Base-by-base conservation (phyloP, 768 basidiomycete species). In the Termitomyces heimii region DNA sequence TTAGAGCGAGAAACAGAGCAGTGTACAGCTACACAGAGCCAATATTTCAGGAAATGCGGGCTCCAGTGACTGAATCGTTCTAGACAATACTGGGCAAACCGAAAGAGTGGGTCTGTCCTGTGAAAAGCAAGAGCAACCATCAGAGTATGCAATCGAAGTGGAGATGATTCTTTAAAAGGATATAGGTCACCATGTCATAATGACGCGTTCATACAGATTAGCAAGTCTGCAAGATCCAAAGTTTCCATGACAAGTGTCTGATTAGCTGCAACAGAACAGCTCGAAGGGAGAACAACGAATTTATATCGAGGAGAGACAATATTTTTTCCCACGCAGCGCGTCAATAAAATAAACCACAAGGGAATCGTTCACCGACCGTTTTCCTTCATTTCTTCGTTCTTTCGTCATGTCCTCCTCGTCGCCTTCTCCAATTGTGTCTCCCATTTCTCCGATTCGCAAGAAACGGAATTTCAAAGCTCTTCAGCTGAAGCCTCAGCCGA, bases 391-490 rank as follows among this genome's bases (percentile, higher is more conserved):
- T 37, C 37, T 53, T 53, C 37, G 9, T 13, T 53, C 40, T 35
- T 40, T 55, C 52, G 43, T 48, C 43, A 56, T 58, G 53, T 53
- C 58, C 35, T 56, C 32, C 35, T 48, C 58, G 29, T 58, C 60
- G 54, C 52, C 60, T 26, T 50, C 62, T 32, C 26, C 51, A 45
- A n/a, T 57, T 5, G 1, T 62, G 29, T 62, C 64, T 18, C 56
- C 64, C 18, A 16, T 60, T 14, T 63, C 65, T 18, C 84, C 87
- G 54, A 82, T 92, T 60, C 88, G 92, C 72, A 92, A 92, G 80
- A 94, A 94, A 71, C 85, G 92, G 60, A 94, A 94, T 70, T 93
- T 92, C 82, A 94, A 92, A 73, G 85, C 81, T 39, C 82, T 94
- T 9, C 84, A 87, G 74, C 84, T 94, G 68, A 78, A 82, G 63